Evolutionary conservation across 2,329 filamentous ascomycete species (phyloP), one percentile per base, ranked within the genome.

Genomic region (Verticillium tricorpus): DNA sequence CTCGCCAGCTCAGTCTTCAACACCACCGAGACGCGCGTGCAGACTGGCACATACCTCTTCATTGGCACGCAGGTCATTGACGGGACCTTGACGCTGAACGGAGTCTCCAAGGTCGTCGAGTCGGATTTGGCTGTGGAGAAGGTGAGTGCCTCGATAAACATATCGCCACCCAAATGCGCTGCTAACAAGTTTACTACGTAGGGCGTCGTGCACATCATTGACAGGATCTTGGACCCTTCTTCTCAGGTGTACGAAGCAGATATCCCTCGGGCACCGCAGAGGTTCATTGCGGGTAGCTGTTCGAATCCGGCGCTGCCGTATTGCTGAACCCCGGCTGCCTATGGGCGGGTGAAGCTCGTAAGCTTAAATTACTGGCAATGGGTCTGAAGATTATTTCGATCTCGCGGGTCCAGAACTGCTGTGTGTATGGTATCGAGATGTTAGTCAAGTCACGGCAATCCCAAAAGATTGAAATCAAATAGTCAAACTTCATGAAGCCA

Each of bases 221-320:
- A 71, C 52, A 63, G 63, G 2, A 62, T 71, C 11, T 40, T 72
- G 9, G 66, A 70, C 28, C 69, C 69, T 5, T 69, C 66, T 8
- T 65, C 67, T 4, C 68, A 68, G 63, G 57, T 71, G 19, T 69
- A 69, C 50, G 68, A 69, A 56, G 60, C 50, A 9, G 69, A 71
- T 59, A 34, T 67, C 32, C 62, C 66, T 5, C 68, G 65, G 61
- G 64, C 61, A 5, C 62, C 57, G 3, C 69, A 70, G 31, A 63
- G 58, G 12, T 71, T 69, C 50, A 70, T 70, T 58, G 63, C 68
- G 19, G 68, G 68, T 6, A 70, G 70, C 60, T 71, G 67, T 57
- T 71, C 68, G 22, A 67, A 70, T 31, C 67, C 66, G 1, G 63
- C 61, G 6, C 56, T 71, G 37, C 66, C 68, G 14, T 71, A 69